Evolutionary conservation across 371 early-diverging fungal species (phyloP).

Genomic region (Batkoa obscura): DNA sequence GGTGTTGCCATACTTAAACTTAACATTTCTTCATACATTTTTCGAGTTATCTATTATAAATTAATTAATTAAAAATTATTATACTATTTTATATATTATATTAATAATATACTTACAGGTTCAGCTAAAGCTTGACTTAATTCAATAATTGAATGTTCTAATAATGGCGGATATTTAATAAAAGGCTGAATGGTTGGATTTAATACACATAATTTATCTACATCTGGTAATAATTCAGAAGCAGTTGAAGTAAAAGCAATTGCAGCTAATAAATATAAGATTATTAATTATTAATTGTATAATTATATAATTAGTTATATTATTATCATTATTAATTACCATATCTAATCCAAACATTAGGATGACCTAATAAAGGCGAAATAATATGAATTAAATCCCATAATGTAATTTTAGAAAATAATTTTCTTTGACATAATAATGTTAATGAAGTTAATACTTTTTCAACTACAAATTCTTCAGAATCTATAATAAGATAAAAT

Average conservation of each 20-base stretch:
- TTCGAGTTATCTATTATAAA: not conserved
- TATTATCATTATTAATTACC: constrained; percentile 15
- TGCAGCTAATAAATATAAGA: constrained; percentile 21
- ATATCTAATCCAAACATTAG: constrained; percentile 60
- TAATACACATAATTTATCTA: constrained; percentile 60
- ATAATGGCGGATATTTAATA: constrained; percentile 15
- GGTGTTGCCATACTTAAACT: not conserved
- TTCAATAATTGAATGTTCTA: constrained; percentile 24
- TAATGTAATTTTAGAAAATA: constrained; percentile 58
- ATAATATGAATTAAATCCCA: constrained; percentile 50
- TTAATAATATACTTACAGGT: not conserved
- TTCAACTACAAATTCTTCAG: constrained; percentile 78
- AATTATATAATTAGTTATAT: not conserved
- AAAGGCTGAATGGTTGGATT: constrained; percentile 56
- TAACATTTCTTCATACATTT: not conserved
- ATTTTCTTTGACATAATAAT: constrained; percentile 60
- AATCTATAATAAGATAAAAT: constrained; percentile 23
- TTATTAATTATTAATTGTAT: not conserved
- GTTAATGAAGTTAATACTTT: constrained; percentile 65
- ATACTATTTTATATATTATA: too few relatives aligned
- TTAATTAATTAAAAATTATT: not conserved
- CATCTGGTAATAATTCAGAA: constrained; percentile 36
- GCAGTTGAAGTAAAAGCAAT: constrained; percentile 52
- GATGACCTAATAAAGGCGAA: constrained; percentile 61
- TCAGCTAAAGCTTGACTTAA: constrained; percentile 16